Percentiles rank a stretch among this genome's conserved stretches.
These are phyloP conservation scores for Lodderomyces elongisporus DNA, from an alignment of 1,139 yeast genomes.

Conservation along the genomic window DNA sequence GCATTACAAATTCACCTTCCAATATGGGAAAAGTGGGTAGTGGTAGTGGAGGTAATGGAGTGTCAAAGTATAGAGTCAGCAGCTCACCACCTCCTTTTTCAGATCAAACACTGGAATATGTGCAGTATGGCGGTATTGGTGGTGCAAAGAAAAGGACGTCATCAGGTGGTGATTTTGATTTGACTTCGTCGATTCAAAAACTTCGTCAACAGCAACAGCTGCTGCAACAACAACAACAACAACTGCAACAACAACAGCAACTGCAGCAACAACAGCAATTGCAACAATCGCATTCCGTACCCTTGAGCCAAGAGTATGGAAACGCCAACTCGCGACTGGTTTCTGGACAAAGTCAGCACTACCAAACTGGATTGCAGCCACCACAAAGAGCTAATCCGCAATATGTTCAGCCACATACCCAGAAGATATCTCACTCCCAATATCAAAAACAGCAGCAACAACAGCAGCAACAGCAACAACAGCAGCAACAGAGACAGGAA, in stretches of 20 bases:
- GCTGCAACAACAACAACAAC: constrained; percentile 3
- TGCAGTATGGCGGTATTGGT: background rate
- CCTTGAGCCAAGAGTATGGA: no score
- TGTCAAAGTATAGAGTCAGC: constrained; percentile 5
- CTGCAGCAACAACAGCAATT: constrained; percentile 2
- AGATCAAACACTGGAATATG: background rate
- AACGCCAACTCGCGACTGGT: no score
- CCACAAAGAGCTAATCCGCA: no score
- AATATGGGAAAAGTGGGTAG: no score
- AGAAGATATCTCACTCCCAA: background rate
- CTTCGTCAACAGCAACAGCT: constrained; percentile 5
- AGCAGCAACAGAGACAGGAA: no score
- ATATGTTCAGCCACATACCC: background rate
- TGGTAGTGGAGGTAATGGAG: background rate
- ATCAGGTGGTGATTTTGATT: constrained; percentile 11
- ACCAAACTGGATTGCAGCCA: no score
- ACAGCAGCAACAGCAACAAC: background rate
- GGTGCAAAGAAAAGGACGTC: no score
- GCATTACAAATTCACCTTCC: constrained; percentile 1
- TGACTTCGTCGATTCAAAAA: constrained; percentile 6
- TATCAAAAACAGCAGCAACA: constrained; percentile 1
- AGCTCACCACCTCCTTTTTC: constrained; percentile 5
- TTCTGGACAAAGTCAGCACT: no score
- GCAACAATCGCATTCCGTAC: background rate
- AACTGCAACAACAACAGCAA: background rate